Evolutionary conservation across 106 monocot genomes (phyloP), one percentile per base, ranked within the genome.

Genomic region (Gastrodia elata): DNA sequence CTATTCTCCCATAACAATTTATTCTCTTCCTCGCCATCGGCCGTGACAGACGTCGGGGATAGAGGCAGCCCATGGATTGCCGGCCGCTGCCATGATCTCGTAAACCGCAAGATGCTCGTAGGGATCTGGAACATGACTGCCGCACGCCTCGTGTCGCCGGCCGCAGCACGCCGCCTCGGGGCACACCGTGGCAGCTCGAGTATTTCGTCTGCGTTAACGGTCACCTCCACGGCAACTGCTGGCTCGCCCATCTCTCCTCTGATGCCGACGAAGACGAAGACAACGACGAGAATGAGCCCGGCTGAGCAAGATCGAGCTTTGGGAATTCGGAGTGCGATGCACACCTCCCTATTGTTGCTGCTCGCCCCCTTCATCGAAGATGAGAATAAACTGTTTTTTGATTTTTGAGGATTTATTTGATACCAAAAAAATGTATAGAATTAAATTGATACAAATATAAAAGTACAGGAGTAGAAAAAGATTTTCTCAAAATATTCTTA

Each of bases 11-110:
- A n/a, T n/a, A n/a, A n/a, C n/a, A n/a, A n/a, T n/a, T n/a, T n/a
- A 97, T 84, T 97, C 92, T 65, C 92, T 97, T 4, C 96, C 96
- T 69, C 92, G 96, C 96, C 92, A 97, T 58, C 96, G 83, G 65
- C 84, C 90, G 11, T 84, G 90, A 80, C 91, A 91, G 9, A 91
- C 84, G 80, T 91, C 91, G 15, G 85, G 82, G 76, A 96, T 83
- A 55, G 84, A 77, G 26, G 78, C 13, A 38, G 90, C 85, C 95
- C 95, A 96, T 13, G 49, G 55, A 75, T 96, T 96, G 59, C 95
- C 95, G 18, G 89, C 90, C 8, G 95, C 83, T 38, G 57, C 76
- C 95, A 96, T 96, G 82, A 96, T 80, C 71, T 85, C 80, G 71
- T 90, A 87, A 70, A 96, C 95, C 0, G 95, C 95, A 1, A 25